Conservation (phyloP, 805 yeast genomes). For the Candida schatavii region DNA sequence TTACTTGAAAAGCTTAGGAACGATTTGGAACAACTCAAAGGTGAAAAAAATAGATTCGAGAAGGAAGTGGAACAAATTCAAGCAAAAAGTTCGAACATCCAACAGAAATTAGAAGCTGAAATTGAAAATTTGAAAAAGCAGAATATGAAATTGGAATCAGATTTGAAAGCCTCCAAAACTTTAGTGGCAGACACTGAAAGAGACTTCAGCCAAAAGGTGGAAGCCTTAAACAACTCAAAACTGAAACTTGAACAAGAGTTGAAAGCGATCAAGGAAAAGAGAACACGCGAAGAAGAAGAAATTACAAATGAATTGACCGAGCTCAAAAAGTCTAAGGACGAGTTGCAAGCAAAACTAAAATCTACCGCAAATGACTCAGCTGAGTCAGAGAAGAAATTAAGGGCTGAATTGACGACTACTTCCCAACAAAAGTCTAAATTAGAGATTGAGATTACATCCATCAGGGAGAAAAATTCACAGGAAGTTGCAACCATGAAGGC, state of each 20-base stretch:
- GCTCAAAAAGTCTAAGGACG: neutral
- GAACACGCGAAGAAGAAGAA: neutral
- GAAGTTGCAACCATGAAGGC: too few relatives aligned
- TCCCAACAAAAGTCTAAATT: neutral
- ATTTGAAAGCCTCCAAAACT: neutral
- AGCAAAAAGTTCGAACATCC: too few relatives aligned
- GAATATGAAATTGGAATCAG: neutral
- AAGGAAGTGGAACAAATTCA: too few relatives aligned
- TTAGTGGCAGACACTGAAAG: neutral
- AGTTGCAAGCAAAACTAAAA: neutral
- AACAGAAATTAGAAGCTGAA: neutral
- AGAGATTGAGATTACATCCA: neutral
- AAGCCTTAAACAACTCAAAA: neutral
- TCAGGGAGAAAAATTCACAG: too few relatives aligned
- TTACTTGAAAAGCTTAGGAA: too few relatives aligned
- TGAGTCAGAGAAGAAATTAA: neutral
- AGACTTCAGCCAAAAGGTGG: neutral
- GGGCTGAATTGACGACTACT: neutral
- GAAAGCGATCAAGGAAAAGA: neutral
- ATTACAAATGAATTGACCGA: neutral
- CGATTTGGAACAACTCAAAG: too few relatives aligned
- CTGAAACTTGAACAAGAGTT: constrained; percentile 1
- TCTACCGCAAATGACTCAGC: neutral
- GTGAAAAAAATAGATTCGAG: too few relatives aligned
- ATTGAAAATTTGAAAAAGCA: neutral